These are phyloP conservation scores for Berkeleyomyces basicola DNA, from an alignment of 2,329 filamentous ascomycete species.

Conservation along the genomic window DNA sequence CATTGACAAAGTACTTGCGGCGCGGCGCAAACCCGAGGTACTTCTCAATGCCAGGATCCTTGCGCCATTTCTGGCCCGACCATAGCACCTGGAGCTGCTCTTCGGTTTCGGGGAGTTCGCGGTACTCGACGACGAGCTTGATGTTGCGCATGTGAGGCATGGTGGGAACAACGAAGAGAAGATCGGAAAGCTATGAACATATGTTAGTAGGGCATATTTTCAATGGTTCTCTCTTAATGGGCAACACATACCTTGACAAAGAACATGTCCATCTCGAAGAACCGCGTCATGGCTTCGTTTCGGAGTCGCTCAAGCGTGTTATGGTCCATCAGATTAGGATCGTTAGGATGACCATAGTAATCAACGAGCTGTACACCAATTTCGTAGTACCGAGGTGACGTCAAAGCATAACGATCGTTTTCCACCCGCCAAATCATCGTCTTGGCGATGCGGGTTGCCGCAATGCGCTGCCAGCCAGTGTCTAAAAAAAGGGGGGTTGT, in stretches of 20 bases:
- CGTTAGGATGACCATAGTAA: constrained; percentile 31
- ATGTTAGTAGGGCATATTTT: background rate
- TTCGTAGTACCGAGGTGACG: constrained; percentile 31
- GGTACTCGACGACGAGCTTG: constrained; percentile 40
- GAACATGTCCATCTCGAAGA: constrained; percentile 44
- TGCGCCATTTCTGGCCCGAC: constrained; percentile 38
- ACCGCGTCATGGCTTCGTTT: constrained; percentile 33
- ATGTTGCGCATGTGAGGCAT: constrained; percentile 41
- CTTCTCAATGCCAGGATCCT: constrained; percentile 37
- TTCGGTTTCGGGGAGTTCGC: constrained; percentile 39
- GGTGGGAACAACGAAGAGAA: constrained; percentile 40
- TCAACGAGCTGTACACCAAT: constrained; percentile 36
- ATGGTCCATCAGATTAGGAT: constrained; percentile 29
- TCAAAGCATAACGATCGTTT: constrained; percentile 38
- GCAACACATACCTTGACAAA: constrained; percentile 42
- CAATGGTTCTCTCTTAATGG: background rate
- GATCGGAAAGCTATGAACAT: constrained; percentile 36
- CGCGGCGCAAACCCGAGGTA: constrained; percentile 38
- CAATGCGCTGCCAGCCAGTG: constrained; percentile 40
- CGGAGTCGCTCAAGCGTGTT: constrained; percentile 30
- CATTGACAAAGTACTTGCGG: constrained; percentile 42
- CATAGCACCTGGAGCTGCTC: constrained; percentile 27
- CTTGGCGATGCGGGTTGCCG: constrained; percentile 38
- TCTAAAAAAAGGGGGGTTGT: constrained; percentile 24
- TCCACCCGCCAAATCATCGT: constrained; percentile 42